Evolutionary conservation across 352 stramenopile species (phyloP), one percentile per base, ranked within the genome.

Genomic region (Globisporangium nunn): DNA sequence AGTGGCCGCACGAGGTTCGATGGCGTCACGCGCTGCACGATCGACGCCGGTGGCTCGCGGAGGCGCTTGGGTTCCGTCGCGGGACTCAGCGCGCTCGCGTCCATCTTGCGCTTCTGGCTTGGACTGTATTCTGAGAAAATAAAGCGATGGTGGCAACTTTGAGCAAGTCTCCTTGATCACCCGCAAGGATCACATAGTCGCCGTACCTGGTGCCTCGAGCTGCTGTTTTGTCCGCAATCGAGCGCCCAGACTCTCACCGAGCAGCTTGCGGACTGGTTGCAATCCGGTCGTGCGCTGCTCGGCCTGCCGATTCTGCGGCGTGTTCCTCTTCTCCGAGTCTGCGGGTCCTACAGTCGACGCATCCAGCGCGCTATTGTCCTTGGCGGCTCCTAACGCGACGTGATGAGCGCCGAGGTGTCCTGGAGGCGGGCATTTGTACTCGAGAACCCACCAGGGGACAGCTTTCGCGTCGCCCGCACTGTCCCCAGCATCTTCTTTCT

Each of bases 41-140:
- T 54, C 44, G 61, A 45, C 4, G 48, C 76, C 71, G 70, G 83
- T 46, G 59, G 63, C 47, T 81, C 67, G 52, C 87, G 75, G 57
- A 81, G 81, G 12, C 73, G 68, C 64, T 90, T 87, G 52, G 69
- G 71, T 28, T 87, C 74, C 49, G 87, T 87, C 7, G 67, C 58
- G 1, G 62, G 64, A 7, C 61, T 72, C 44, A 85, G 58, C 28
- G 60, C 61, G 2, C 64, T 68, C 17, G 64, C 52, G 31, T 86
- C 75, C 60, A 87, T 79, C 60, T 88, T 88, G 57, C 81, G 76
- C 63, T 91, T 88, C 50, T 86, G 78, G 31, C 70, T 88, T 10
- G 81, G 78, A 62, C 81, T 88, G 40, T 56, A 50, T 58, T 68
- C 81, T 52, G 69, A 14, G 45, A 28, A 14, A 52, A 49, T 17